These are phyloP conservation scores for Actinomortierella ambigua DNA, from an alignment of 371 early-diverging fungal species.

Conservation along the genomic window DNA sequence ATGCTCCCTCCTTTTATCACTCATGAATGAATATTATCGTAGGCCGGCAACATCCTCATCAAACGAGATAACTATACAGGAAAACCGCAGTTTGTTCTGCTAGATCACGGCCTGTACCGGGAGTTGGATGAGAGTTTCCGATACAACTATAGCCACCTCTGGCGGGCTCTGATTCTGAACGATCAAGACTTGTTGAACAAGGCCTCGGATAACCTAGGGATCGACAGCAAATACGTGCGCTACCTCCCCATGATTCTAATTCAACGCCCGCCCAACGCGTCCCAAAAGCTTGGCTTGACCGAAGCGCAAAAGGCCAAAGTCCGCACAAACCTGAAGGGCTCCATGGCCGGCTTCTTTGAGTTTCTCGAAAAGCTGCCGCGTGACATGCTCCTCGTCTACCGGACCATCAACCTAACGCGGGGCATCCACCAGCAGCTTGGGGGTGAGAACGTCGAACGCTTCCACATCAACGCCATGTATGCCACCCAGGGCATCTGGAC, in stretches of 20 bases:
- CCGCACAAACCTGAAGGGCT: conserved; percentile 38
- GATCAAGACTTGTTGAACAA: conserved; percentile 22
- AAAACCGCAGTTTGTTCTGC: conserved; percentile 66
- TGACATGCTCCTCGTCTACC: conserved; percentile 51
- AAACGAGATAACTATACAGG: conserved; percentile 25
- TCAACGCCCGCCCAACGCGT: conserved; percentile 38
- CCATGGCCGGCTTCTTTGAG: conserved; percentile 48
- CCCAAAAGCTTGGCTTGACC: conserved; percentile 42
- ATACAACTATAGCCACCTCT: conserved; percentile 84
- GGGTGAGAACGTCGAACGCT: conserved; percentile 48
- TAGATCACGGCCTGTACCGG: conserved; percentile 95
- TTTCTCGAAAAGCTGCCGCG: conserved; percentile 50
- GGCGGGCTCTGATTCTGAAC: conserved; percentile 61
- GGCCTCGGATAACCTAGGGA: conserved; percentile 32
- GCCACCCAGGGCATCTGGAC: conserved; percentile 51
- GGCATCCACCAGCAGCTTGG: conserved; percentile 52
- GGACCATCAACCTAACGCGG: conserved; percentile 49
- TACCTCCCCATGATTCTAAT: conserved; percentile 47
- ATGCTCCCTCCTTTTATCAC: conserved; percentile 43
- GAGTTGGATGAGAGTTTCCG: conserved; percentile 71
- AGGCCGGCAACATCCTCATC: conserved; percentile 48
- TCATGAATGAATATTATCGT: conserved; percentile 58
- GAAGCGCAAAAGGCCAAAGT: conserved; percentile 24
- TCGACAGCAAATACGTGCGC: conserved; percentile 34
- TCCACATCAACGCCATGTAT: conserved; percentile 49